Conservation (phyloP, 228 moss, liverwort and hornwort genomes). For the Sphagnum fallax region DNA sequence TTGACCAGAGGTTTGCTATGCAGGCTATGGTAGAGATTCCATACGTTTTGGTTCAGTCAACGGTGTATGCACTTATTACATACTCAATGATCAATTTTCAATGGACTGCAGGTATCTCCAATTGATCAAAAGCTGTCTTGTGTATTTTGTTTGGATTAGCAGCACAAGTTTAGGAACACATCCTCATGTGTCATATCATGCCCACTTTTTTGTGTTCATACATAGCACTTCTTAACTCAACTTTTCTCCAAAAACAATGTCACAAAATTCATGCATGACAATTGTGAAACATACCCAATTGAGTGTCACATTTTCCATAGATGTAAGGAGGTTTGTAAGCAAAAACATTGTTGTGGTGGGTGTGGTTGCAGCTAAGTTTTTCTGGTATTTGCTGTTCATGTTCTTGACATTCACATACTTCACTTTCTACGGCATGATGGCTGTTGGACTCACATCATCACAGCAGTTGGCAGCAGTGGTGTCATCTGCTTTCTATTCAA, state of each 20-base stretch:
- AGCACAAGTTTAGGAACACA: neutral
- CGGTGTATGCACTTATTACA: conserved; percentile 64
- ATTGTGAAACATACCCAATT: neutral
- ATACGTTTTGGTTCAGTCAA: conserved; percentile 60
- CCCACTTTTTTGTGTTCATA: too few relatives aligned
- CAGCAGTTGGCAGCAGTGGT: conserved; percentile 92
- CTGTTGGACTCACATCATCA: conserved; percentile 86
- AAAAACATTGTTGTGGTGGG: neutral
- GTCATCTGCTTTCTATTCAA: conserved; percentile 82
- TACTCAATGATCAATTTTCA: conserved; percentile 96
- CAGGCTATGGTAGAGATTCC: conserved; percentile 86
- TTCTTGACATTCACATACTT: conserved; percentile 83
- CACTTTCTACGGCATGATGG: conserved; percentile 99
- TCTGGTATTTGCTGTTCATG: conserved; percentile 88
- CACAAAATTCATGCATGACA: too few relatives aligned
- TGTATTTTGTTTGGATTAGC: neutral
- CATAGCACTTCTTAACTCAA: too few relatives aligned
- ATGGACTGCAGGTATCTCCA: conserved; percentile 41
- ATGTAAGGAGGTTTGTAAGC: neutral
- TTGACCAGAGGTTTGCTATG: neutral
- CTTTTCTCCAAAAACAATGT: too few relatives aligned
- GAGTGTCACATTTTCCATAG: neutral
- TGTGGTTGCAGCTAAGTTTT: conserved; percentile 71
- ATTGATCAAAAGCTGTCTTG: too few relatives aligned
- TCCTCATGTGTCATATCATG: too few relatives aligned